These are phyloP conservation scores for Phytophthora megakarya DNA, from an alignment of 352 stramenopile genomes.

Conservation along the genomic window DNA sequence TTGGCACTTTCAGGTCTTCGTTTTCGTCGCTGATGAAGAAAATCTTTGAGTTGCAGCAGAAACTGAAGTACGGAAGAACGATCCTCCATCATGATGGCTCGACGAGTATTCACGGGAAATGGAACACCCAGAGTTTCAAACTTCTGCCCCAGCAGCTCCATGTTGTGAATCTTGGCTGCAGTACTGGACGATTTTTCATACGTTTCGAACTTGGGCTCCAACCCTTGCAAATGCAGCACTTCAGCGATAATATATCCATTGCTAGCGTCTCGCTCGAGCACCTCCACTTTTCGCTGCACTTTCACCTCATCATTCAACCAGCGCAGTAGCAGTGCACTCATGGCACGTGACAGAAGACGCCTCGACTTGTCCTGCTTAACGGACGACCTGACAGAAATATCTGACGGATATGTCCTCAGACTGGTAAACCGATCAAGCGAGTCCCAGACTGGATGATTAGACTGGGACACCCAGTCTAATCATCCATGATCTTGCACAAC, in stretches of 20 bases:
- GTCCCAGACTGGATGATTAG: too few species aligned
- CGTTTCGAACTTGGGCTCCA: conserved; percentile 52
- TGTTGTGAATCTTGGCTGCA: conserved; percentile 57
- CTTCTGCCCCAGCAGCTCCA: conserved; percentile 54
- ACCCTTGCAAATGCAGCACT: conserved; percentile 52
- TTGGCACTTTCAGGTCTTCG: conserved; percentile 15
- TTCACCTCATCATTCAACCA: conserved; percentile 74
- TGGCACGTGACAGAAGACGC: conserved; percentile 16
- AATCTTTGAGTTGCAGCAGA: conserved; percentile 63
- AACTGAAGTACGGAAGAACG: conserved; percentile 58
- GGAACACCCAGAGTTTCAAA: conserved; percentile 45
- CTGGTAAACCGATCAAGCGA: too few species aligned
- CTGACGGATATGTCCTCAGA: too few species aligned
- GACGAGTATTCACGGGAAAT: conserved; percentile 48
- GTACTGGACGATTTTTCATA: conserved; percentile 48
- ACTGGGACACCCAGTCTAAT: too few species aligned
- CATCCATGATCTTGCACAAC: not conserved
- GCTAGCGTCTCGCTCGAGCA: conserved; percentile 67
- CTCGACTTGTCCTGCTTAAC: conserved; percentile 15
- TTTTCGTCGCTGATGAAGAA: conserved; percentile 39
- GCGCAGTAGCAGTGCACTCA: conserved; percentile 64
- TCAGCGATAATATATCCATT: conserved; percentile 74
- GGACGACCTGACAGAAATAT: conserved; percentile 37
- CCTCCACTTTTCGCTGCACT: conserved; percentile 48
- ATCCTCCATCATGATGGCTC: conserved; percentile 74